Evolutionary conservation across 169 alveolate genomes (phyloP), one percentile per base, ranked within the genome.

Genomic region (Eimeria acervulina): DNA sequence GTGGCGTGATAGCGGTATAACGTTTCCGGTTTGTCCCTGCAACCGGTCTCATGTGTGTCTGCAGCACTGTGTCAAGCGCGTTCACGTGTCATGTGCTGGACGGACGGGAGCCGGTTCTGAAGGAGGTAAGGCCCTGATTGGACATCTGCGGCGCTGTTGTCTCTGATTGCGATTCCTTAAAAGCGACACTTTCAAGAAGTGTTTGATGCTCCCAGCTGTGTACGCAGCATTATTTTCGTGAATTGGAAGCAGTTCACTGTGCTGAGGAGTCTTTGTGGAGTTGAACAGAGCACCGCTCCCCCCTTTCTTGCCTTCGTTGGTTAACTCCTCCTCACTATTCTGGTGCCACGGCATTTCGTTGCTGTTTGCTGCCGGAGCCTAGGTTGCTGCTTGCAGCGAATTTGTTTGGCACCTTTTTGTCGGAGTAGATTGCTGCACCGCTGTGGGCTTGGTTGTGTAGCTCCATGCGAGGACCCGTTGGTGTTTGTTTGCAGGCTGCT

Each of bases 401-500:
- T 1, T 47, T 7, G 7, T 10, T 2, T 13, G 19, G 52, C 84
- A 31, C 31, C 10, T 31, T 36, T 21, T 26, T 72, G 6, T 31
- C 7, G 26, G 51, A 31, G 40, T 10, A 1, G 13, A 6, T 74
- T 31, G 8, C 17, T 33, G n/a, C 84, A 74, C 12, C 23, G 15
- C 55, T 36, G 84, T 17, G 1, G 36, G 36, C 13, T 66, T 63
- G 42, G 36, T 10, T 66, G 36, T 38, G 47, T 40, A 17, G 55
- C 8, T 19, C 38, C 31, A 19, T 38, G 55, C 15, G 84, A 15
- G 2, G 5, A 70, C 33, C 51, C 31, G 59, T 8, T 66, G 15
- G 76, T 28, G 12, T 26, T 3, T 74, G 42, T 26, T 3, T 47
- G 63, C 97, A 97, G 76, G 97, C 90, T 44, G 96, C 88, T 80